A percentile compares a stretch with the other conserved stretches of the same genome.
phyloP scores from a whole-genome alignment of 2,329 filamentous ascomycete species.

The Neofusicoccum parvum region DNA sequence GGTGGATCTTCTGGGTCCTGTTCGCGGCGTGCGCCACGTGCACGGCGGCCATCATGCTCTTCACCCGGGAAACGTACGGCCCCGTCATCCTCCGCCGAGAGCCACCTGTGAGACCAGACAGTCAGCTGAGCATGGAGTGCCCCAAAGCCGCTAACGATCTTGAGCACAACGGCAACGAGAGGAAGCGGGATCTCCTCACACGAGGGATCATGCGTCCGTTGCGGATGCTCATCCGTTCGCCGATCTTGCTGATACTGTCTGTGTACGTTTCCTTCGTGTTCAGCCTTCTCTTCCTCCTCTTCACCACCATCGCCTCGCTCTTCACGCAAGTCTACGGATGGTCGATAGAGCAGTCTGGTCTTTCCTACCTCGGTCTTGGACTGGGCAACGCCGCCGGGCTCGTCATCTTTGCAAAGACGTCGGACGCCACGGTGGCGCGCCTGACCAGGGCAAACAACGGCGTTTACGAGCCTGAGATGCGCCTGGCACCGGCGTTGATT shows the following conservation, averaged over 20 bases:
- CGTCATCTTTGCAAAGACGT: neutral
- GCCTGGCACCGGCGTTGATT: slow-evolving; percentile 21
- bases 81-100: slow-evolving; percentile 39
- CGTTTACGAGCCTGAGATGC: slow-evolving; percentile 20
- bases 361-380: slow-evolving; percentile 18
- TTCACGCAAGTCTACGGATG: slow-evolving; percentile 16
- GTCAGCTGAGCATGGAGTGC: too few species aligned
- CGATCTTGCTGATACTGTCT: slow-evolving; percentile 26
- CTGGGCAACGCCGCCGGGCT: slow-evolving; percentile 49
- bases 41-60: slow-evolving; percentile 36
- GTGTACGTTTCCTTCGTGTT: slow-evolving; percentile 23
- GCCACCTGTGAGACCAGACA: too few species aligned
- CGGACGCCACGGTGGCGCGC: neutral
- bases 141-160: too few species aligned
- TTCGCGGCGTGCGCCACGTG: slow-evolving; percentile 31
- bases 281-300: slow-evolving; percentile 26
- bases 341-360: neutral
- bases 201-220: too few species aligned
- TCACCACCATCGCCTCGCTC: slow-evolving; percentile 26
- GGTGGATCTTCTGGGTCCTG: slow-evolving; percentile 40
- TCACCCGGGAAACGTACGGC: slow-evolving; percentile 52
- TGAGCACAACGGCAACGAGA: too few species aligned
- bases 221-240: slow-evolving; percentile 26
- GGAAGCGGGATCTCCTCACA: too few species aligned
- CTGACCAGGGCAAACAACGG: neutral